Evolutionary conservation across 225 moss, liverwort and hornwort species (phyloP).

Genomic region (Marchantia polymorpha): DNA sequence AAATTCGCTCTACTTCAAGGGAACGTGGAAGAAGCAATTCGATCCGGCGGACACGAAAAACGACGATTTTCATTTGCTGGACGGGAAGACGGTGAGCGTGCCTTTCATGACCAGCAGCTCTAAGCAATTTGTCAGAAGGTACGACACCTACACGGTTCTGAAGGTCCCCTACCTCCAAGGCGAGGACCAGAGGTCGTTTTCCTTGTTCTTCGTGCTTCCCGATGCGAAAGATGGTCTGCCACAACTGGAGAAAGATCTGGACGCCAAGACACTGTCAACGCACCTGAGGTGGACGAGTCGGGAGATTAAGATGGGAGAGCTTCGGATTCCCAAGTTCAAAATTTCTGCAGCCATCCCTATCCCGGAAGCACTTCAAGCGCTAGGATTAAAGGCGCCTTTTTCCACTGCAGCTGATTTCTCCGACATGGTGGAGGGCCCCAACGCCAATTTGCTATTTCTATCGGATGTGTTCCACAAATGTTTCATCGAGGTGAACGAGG

Average conservation of each 20-base stretch:
- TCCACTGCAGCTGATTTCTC: constrained; percentile 48
- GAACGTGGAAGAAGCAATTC: constrained; percentile 48
- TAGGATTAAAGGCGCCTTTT: constrained; percentile 52
- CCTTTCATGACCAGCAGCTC: constrained; percentile 41
- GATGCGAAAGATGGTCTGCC: constrained; percentile 43
- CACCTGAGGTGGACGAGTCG: constrained; percentile 36
- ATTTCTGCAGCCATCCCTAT: constrained; percentile 41
- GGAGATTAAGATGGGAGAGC: constrained; percentile 27
- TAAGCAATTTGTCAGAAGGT: constrained; percentile 37
- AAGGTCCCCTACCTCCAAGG: constrained; percentile 47
- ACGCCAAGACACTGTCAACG: constrained; percentile 31
- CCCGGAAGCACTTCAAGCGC: constrained; percentile 25
- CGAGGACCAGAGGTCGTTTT: constrained; percentile 43
- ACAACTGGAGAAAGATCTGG: constrained; percentile 49
- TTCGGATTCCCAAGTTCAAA: constrained; percentile 57
- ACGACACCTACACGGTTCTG: constrained; percentile 41
- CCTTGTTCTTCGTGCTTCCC: constrained; percentile 57
- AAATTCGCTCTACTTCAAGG: constrained; percentile 72
- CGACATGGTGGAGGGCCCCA: constrained; percentile 48
- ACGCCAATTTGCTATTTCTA: constrained; percentile 19
- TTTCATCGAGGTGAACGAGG: constrained; percentile 67
- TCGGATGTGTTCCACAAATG: constrained; percentile 54
- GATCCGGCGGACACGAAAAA: constrained; percentile 28
- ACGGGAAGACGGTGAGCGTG: constrained; percentile 45
- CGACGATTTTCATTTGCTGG: constrained; percentile 44